These are phyloP conservation scores for Globisporangium nagaii DNA, from an alignment of 352 stramenopile species.

Conservation along the genomic window DNA sequence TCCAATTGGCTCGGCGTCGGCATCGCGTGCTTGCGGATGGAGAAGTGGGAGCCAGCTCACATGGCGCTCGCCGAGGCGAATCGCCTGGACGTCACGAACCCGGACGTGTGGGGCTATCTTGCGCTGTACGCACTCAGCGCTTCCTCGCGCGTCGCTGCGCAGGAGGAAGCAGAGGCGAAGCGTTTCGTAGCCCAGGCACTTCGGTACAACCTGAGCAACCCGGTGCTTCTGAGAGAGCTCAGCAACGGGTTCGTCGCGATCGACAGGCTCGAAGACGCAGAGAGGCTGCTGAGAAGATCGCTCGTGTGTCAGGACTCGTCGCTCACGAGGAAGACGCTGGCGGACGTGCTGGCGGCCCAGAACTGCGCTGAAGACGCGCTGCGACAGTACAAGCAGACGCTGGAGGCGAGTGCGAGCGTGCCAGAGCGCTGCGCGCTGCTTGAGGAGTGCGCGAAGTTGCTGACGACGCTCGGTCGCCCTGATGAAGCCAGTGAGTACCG, in stretches of 20 bases:
- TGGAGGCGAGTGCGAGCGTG: constrained; percentile 33
- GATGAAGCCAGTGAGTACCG: constrained; percentile 69
- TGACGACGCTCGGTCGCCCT: constrained; percentile 58
- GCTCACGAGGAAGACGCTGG: constrained; percentile 69
- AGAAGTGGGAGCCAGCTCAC: constrained; percentile 50
- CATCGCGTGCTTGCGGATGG: constrained; percentile 59
- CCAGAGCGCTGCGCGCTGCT: constrained; percentile 40
- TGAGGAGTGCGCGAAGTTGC: constrained; percentile 54
- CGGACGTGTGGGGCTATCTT: constrained; percentile 77
- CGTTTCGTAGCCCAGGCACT: constrained; percentile 58
- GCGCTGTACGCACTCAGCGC: constrained; percentile 45
- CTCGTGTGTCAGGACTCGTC: constrained; percentile 67
- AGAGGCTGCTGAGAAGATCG: constrained; percentile 58
- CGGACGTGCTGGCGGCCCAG: constrained; percentile 70
- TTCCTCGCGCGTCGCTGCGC: constrained; percentile 13
- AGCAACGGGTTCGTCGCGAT: constrained; percentile 76
- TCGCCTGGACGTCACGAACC: constrained; percentile 51
- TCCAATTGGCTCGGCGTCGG: constrained; percentile 78
- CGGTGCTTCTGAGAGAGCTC: constrained; percentile 64
- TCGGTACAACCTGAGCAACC: constrained; percentile 53
- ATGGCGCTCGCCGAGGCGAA: constrained; percentile 74
- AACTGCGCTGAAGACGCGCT: constrained; percentile 76
- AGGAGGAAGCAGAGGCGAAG: constrained; percentile 38
- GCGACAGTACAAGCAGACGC: constrained; percentile 56
- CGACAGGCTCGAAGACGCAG: constrained; percentile 69